Base-by-base conservation (phyloP, 768 basidiomycete genomes). In the Daedaleopsis sinensis region DNA sequence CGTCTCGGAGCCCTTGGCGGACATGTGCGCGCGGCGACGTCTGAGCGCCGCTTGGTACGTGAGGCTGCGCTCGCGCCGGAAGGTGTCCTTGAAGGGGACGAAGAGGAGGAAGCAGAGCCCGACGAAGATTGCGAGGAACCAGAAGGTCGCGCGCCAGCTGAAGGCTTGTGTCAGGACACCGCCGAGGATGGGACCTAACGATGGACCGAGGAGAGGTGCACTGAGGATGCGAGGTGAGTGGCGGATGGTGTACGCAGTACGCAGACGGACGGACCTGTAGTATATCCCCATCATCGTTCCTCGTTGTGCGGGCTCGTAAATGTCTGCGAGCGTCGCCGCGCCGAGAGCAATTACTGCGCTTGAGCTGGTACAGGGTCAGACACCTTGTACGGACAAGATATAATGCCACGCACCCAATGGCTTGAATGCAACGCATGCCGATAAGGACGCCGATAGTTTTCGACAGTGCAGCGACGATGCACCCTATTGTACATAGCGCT, bases 71-170 rank as follows among this genome's bases (percentile, higher is more conserved):
- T 94, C 91, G 57, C 82, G 77, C 18, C 93, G 83, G 76, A 91
- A 96, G 0, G 93, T 93, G 68, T 96, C 93, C 59, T 83, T 84
- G 77, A 94, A 91, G 69, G 89, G 72, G 37, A 89, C 57, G 72
- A 93, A 91, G 19, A 79, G 74, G 42, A 85, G 47, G 53, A 84
- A 77, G 53, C 81, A 82, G 37, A 80, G 32, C 1, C 84, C 85
- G 10, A 83, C 83, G 57, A 88, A 79, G 36, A 87, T 86, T 1
- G 83, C 77, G 23, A 94, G 81, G 71, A 95, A 93, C 83, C 91
- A 96, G 71, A 96, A 93, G 0, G 86, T 84, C 9, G 88, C 84
- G 39, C 91, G 82, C 94, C 95, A 96, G 54, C 78, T 81, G 72
- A 88, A 87, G 0, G 77, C 81, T 55, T 86, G 79, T 0, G 90